Evolutionary conservation across 768 basidiomycete genomes (phyloP).

Genomic region (Pholiota molesta): DNA sequence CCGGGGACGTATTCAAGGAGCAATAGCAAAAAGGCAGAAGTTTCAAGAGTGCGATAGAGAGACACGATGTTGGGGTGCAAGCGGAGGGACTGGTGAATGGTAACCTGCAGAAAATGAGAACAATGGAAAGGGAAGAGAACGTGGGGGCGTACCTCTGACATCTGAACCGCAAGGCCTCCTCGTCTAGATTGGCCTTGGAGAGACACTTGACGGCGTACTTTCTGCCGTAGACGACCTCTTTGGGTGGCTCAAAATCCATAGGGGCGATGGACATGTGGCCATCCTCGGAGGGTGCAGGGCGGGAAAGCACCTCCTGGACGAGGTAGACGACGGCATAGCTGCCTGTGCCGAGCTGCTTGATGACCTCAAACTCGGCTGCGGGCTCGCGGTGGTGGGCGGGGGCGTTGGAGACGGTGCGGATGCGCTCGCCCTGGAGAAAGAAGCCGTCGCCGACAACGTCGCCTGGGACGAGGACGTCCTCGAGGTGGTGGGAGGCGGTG

Average conservation of each 20-base stretch:
- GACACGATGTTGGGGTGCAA: constrained; percentile 94
- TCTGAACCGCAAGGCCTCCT: constrained; percentile 87
- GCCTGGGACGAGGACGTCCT: constrained; percentile 72
- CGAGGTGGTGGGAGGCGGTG: constrained; percentile 41
- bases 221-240: constrained; percentile 61
- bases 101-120: constrained; percentile 55
- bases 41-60: constrained; percentile 91
- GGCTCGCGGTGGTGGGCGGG: constrained; percentile 42
- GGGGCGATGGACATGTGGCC: constrained; percentile 59
- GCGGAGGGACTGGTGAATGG: constrained; percentile 91
- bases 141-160: constrained; percentile 71
- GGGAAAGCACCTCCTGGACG: constrained; percentile 71
- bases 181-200: constrained; percentile 90
- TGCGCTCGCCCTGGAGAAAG: constrained; percentile 64
- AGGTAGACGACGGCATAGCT: constrained; percentile 95
- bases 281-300: constrained; percentile 52
- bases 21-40: constrained; percentile 87
- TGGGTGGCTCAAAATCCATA: constrained; percentile 53
- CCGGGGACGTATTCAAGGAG: constrained; percentile 96
- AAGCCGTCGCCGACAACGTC: constrained; percentile 75
- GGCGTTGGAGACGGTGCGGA: constrained; percentile 58
- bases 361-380: constrained; percentile 78
- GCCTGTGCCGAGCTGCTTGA: constrained; percentile 84
- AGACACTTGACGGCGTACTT: constrained; percentile 96
- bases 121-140: constrained; percentile 17